Percentiles rank a stretch among this genome's conserved stretches.
Conservation (phyloP, 306 rosid species). For the Quercus bicolor region DNA sequence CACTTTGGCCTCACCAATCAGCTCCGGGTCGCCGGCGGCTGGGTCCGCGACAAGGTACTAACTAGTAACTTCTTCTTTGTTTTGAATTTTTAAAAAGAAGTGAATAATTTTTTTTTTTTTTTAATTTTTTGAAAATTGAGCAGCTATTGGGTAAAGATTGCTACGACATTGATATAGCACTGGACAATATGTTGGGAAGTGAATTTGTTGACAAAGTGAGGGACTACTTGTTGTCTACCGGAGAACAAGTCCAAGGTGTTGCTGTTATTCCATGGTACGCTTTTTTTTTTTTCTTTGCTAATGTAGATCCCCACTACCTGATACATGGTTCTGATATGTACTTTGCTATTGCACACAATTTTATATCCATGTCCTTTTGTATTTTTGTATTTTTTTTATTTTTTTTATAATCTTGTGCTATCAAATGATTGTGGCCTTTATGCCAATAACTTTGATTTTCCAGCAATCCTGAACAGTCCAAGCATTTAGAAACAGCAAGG, state of each 20-base stretch:
- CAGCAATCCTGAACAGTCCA: conserved; percentile 98
- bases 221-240: conserved; percentile 59
- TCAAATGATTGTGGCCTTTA: not conserved
- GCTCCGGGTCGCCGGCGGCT: conserved; percentile 98
- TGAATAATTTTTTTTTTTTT: too few relatives aligned
- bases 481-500: conserved; percentile 96
- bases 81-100: too few relatives aligned
- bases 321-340: not conserved
- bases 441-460: conserved; percentile 14
- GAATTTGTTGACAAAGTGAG: conserved; percentile 78
- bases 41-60: conserved; percentile 92
- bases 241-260: conserved; percentile 83
- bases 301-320: too few relatives aligned
- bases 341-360: not conserved
- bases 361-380: not conserved
- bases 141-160: conserved; percentile 92
- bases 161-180: conserved; percentile 87
- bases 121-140: too few relatives aligned
- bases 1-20: conserved; percentile 59
- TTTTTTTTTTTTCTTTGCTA: too few relatives aligned
- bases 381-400: not conserved
- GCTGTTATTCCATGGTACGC: conserved; percentile 74
- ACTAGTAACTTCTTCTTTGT: too few relatives aligned
- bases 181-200: conserved; percentile 83
- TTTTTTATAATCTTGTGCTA: not conserved